Base-by-base conservation (phyloP, 2,329 filamentous ascomycete genomes). In the Aspergillus luchuensis region DNA sequence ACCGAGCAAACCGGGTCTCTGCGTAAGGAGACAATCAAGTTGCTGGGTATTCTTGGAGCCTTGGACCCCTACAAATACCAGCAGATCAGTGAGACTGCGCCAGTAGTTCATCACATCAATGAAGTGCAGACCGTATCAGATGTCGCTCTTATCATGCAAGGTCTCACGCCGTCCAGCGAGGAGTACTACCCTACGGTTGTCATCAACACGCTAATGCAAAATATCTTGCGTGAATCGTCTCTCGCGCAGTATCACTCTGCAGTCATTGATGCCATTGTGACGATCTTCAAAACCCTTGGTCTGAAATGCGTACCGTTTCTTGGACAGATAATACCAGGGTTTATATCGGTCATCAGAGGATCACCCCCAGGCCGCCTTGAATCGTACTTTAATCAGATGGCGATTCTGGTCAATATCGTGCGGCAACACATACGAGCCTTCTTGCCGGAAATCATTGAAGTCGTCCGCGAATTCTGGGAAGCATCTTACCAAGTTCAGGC, bases 161-260 rank as follows among this genome's bases (percentile, higher is more conserved):
- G 96, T 13, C 83, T 97, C 43, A 98, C 93, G 0, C 96, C 95
- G 0, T 98, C 94, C 0, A 97, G 91, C 71, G 97, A 99, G 72
- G 95, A 99, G 70, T 99, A 99, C 76, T 99, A 97, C 72, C 95
- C 95, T 0, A 99, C 95, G 0, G 92, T 99, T 17, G 95, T 97
- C 50, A 97, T 99, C 73, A 97, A 97, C 70, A 96, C 95, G 1
- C 84, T 99, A 10, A 87, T 99, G 70, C 89, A 92, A 59, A 82
- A 80, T 59, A 93, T 99, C 66, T 80, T 99, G 38, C 96, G 94
- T 70, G 95, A 99, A 68, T 88, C 89, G 25, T 98, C 95, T 0
- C 82, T 99, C 4, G 87, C 89, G 11, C 91, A 96, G 71, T 94
- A 97, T 69, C 96, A 99, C 71, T 94, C 92, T 4, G 88, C 90